These are phyloP conservation scores for Rhododendron simsii DNA, from an alignment of 148 eudicot species.

Conservation along the genomic window DNA sequence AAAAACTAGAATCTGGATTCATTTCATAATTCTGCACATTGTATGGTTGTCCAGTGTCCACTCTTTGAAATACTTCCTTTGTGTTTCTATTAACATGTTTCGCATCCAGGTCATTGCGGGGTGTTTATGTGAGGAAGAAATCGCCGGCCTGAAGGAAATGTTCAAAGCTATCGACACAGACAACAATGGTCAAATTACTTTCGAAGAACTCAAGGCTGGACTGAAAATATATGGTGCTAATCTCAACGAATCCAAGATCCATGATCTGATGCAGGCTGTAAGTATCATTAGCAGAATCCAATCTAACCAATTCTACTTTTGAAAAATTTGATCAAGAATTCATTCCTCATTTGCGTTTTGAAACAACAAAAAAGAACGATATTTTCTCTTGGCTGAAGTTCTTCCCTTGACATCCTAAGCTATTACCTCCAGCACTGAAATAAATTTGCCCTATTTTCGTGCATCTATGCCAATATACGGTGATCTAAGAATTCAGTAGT, in stretches of 20 bases:
- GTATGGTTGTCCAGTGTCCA: neutral
- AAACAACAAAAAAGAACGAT: neutral
- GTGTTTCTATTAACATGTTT: neutral
- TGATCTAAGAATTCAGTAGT: too few relatives aligned
- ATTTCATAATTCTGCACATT: neutral
- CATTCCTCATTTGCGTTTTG: neutral
- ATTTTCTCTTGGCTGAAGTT: neutral
- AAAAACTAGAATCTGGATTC: neutral
- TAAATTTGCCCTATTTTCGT: too few relatives aligned
- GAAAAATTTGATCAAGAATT: neutral
- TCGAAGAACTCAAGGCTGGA: conserved; percentile 87
- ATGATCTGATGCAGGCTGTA: conserved; percentile 75
- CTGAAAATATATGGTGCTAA: conserved; percentile 63
- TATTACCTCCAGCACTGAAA: too few relatives aligned
- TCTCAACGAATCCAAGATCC: conserved; percentile 71
- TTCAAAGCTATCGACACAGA: conserved; percentile 80
- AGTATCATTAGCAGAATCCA: conserved; percentile 23
- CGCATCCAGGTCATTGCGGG: conserved; percentile 69
- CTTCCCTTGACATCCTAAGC: too few relatives aligned
- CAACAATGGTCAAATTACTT: conserved; percentile 81
- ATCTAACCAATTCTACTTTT: neutral
- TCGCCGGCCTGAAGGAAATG: conserved; percentile 78
- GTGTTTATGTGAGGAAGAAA: conserved; percentile 78
- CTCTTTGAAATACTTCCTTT: neutral
- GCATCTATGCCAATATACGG: too few relatives aligned